These are phyloP conservation scores for Venustampulla echinocandica DNA, from an alignment of 495 filamentous ascomycete species.

Conservation along the genomic window DNA sequence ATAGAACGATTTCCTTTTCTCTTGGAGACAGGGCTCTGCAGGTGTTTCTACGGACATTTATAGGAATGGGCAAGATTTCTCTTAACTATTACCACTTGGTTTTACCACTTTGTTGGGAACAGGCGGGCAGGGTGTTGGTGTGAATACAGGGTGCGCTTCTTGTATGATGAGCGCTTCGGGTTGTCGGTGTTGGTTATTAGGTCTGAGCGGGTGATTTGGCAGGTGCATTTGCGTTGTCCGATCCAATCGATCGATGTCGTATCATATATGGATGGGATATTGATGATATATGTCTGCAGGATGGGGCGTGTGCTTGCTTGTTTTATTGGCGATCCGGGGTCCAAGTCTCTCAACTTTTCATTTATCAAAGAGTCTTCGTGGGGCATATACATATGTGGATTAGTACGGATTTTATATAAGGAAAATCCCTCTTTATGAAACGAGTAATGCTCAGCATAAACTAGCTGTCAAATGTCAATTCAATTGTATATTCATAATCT, in stretches of 20 bases:
- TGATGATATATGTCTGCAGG: conserved; percentile 22
- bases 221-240: conserved; percentile 19
- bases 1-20: conserved; percentile 26
- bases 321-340: conserved; percentile 10
- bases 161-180: conserved; percentile 27
- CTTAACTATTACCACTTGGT: conserved; percentile 17
- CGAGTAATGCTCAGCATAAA: neutral
- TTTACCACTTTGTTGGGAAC: conserved; percentile 6
- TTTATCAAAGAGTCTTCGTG: neutral
- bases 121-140: conserved; percentile 19
- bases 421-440: neutral
- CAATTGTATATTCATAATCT: neutral
- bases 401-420: neutral
- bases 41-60: conserved; percentile 20
- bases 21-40: conserved; percentile 17
- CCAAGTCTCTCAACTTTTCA: conserved; percentile 1
- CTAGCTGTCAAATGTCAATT: conserved; percentile 1
- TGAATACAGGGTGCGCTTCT: conserved; percentile 20
- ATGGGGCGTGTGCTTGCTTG: conserved; percentile 8
- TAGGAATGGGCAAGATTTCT: conserved; percentile 23
- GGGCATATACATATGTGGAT: conserved; percentile 7
- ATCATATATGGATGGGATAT: conserved; percentile 19
- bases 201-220: conserved; percentile 17
- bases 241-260: conserved; percentile 21
- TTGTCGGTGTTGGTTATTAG: conserved; percentile 17